A percentile compares a stretch with the other conserved stretches of the same genome.
Evolutionary conservation across 78 protist species (phyloP).

Genomic region (Polysphondylium violaceum): DNA sequence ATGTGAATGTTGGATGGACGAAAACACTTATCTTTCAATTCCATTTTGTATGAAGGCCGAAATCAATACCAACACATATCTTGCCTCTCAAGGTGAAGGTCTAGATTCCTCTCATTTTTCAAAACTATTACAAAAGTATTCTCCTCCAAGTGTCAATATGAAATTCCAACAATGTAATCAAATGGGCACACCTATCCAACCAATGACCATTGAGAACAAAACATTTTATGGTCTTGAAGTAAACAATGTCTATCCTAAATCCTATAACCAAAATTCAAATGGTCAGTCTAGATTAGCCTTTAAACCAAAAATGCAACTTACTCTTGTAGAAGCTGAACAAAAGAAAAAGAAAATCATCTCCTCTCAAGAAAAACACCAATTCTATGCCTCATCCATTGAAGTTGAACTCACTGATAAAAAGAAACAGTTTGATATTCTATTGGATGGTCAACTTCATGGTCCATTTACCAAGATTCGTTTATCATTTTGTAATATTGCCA

Average conservation of each 20-base stretch:
- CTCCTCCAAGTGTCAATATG: constrained; percentile 13
- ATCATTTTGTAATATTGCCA: constrained; percentile 14
- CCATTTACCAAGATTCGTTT: constrained; percentile 42
- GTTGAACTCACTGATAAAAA: constrained; percentile 47
- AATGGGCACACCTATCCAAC: constrained; percentile 27
- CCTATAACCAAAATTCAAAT: too few relatives aligned
- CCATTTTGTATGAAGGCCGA: constrained; percentile 68
- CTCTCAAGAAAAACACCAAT: not conserved
- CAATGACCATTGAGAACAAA: constrained; percentile 21
- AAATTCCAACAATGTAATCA: constrained; percentile 43
- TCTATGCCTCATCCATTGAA: constrained; percentile 10
- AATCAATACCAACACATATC: constrained; percentile 29
- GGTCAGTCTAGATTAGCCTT: too few relatives aligned
- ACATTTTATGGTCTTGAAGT: constrained; percentile 36
- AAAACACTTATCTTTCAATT: constrained; percentile 28
- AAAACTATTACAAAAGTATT: constrained; percentile 14
- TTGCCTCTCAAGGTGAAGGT: constrained; percentile 8
- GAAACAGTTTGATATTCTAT: constrained; percentile 56
- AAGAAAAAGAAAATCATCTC: constrained; percentile 38
- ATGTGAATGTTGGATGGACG: constrained; percentile 71
- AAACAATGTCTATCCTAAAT: constrained; percentile 40
- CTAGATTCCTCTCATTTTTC: not conserved
- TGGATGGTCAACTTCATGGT: constrained; percentile 64
- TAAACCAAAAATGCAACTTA: constrained; percentile 32
- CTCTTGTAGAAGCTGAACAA: constrained; percentile 23